Evolutionary conservation across 2,329 filamentous ascomycete species (phyloP).

Genomic region (Pezizomycotina sp.): DNA sequence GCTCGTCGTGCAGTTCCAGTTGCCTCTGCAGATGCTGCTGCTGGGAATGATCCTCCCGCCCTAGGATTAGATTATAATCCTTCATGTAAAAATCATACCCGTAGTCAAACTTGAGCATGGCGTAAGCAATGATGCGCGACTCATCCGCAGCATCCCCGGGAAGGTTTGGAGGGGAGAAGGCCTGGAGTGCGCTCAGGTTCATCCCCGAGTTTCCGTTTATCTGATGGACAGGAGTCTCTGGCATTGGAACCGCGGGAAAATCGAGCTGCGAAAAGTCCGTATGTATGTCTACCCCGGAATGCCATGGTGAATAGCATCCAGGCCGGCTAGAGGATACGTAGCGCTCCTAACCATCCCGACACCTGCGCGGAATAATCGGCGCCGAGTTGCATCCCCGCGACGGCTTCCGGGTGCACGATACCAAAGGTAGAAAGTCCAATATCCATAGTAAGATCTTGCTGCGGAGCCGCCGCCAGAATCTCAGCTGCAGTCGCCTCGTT

Average conservation of each 20-base stretch:
- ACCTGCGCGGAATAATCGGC: too few relatives aligned
- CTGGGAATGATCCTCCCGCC: slow-evolving; percentile 20
- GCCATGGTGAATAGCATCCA: too few relatives aligned
- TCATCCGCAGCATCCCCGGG: slow-evolving; percentile 3
- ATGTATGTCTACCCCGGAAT: slow-evolving; percentile 4
- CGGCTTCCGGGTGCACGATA: too few relatives aligned
- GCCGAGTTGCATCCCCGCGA: too few relatives aligned
- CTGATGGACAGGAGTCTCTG: neutral
- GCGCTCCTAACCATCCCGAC: too few relatives aligned
- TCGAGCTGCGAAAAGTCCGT: slow-evolving; percentile 4
- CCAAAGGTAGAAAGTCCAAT: too few relatives aligned
- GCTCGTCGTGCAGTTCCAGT: slow-evolving; percentile 5
- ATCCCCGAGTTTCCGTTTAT: slow-evolving; percentile 5
- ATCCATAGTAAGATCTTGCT: too few relatives aligned
- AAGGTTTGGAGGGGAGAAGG: slow-evolving; percentile 14
- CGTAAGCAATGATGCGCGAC: slow-evolving; percentile 22
- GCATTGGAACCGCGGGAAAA: neutral
- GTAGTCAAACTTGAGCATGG: slow-evolving; percentile 24
- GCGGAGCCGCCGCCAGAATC: too few relatives aligned
- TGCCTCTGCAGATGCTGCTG: neutral
- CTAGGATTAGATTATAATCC: slow-evolving; percentile 21
- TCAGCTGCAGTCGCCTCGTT: too few relatives aligned
- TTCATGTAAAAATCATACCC: slow-evolving; percentile 25
- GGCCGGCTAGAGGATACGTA: too few relatives aligned
- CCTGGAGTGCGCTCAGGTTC: slow-evolving; percentile 21